Evolutionary conservation across 805 yeast genomes (phyloP).

Genomic region (Suhomyces kilbournensis): DNA sequence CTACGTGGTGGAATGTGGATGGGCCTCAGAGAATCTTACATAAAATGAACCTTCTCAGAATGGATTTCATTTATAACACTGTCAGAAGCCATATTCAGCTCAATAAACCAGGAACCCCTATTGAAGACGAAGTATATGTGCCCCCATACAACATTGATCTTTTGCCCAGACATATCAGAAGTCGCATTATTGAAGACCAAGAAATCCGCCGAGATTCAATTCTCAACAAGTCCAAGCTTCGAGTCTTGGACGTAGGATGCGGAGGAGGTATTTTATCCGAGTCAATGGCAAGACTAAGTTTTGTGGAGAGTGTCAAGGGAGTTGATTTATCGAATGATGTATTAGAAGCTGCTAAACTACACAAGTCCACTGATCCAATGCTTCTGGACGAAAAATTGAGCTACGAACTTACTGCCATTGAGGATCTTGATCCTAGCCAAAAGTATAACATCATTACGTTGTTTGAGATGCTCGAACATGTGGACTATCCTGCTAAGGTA

Average conservation of each 20-base stretch:
- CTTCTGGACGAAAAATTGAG: slow-evolving; percentile 47
- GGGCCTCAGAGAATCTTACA: slow-evolving; percentile 94
- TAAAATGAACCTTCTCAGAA: slow-evolving; percentile 85
- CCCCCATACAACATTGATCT: slow-evolving; percentile 76
- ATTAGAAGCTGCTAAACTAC: slow-evolving; percentile 71
- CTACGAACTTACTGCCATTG: slow-evolving; percentile 64
- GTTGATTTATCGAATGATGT: slow-evolving; percentile 86
- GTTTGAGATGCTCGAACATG: slow-evolving; percentile 96
- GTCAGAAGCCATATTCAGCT: slow-evolving; percentile 45
- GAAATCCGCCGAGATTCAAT: slow-evolving; percentile 42
- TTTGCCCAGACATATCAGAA: slow-evolving; percentile 55
- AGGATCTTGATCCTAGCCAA: slow-evolving; percentile 46
- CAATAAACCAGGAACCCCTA: slow-evolving; percentile 27
- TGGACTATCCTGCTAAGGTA: slow-evolving; percentile 75
- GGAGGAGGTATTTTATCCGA: slow-evolving; percentile 97
- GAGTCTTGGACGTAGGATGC: slow-evolving; percentile 87
- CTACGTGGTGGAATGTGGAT: slow-evolving; percentile 96
- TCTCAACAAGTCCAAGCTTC: slow-evolving; percentile 35
- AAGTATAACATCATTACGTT: slow-evolving; percentile 77
- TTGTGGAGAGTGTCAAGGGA: slow-evolving; percentile 65
- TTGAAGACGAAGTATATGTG: slow-evolving; percentile 54
- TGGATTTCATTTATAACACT: slow-evolving; percentile 78
- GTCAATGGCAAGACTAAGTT: slow-evolving; percentile 72
- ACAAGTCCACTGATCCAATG: slow-evolving; percentile 63
- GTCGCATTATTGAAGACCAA: slow-evolving; percentile 49